Base-by-base conservation (phyloP, 1,139 yeast genomes). In the Taphrina populina region DNA sequence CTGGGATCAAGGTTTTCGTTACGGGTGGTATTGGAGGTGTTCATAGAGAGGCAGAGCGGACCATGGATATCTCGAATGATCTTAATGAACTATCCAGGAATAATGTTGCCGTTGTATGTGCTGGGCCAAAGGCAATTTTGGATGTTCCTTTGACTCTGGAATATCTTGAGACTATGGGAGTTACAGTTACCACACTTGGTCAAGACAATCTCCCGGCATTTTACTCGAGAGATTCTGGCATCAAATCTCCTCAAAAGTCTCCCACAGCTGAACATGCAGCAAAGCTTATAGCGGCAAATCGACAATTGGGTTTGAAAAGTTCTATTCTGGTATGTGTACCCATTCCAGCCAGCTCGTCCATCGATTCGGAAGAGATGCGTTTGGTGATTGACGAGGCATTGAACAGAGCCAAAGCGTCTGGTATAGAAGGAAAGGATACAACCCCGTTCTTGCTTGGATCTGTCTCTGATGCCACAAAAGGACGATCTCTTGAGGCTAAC, bases 1-100 rank as follows among this genome's bases (percentile, higher is more conserved):
- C 90, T 0, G 94, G 95, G 0, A 85, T 88, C 63, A 77, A 79
- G 62, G 88, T 88, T 19, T 88, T 88, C 74, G 95, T 95, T 1
- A 88, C 96, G 1, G 96, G 96, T 35, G 96, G 96, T 0, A 74
- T 88, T 24, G 96, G 96, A 6, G 96, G 96, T 13, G 95, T 88
- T 11, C 95, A 88, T 65, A 76, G 88, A 57, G 86, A 84, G 10
- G 95, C 84, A 5, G 83, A 84, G 55, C 62, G 69, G 29, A 81
- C 90, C 1, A 78, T 86, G 80, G 96, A 88, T 69, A 74, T 88
- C 23, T 83, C 92, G 62, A 95, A 95, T 3, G 96, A 88, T 69
- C 76, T 88, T 61, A 88, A 87, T 35, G 96, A 88, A 66, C 73
- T 88, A 58, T 85, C 90, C 1, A 73, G 82, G 57, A 88, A 95